Conservation (phyloP, 1,284 basidiomycete species). For the Leccinum glutinopallens region DNA sequence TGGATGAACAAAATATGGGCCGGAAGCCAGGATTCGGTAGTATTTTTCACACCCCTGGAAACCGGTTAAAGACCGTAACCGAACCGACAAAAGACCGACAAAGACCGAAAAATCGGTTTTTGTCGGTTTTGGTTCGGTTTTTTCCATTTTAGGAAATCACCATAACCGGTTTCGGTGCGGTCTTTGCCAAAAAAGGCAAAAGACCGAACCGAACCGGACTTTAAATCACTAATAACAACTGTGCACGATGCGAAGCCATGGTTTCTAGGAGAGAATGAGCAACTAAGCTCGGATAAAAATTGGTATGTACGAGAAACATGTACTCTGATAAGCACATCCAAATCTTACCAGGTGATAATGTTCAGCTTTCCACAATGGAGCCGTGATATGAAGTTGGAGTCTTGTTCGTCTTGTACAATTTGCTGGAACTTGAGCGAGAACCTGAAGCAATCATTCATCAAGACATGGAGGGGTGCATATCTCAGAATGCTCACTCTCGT, state of each 20-base stretch:
- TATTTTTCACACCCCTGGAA: too few relatives aligned
- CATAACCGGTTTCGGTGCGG: too few relatives aligned
- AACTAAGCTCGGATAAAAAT: neutral
- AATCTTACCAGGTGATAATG: conserved; percentile 51
- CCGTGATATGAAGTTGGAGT: conserved; percentile 59
- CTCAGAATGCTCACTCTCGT: conserved; percentile 45
- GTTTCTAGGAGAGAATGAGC: conserved; percentile 44
- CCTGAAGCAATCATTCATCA: conserved; percentile 31
- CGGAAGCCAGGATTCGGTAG: too few relatives aligned
- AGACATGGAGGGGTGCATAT: too few relatives aligned
- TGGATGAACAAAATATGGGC: too few relatives aligned
- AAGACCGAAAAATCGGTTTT: too few relatives aligned
- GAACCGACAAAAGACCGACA: too few relatives aligned
- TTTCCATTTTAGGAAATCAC: too few relatives aligned
- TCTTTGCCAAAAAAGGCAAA: too few relatives aligned
- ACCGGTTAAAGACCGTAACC: too few relatives aligned
- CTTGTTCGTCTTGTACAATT: conserved; percentile 61
- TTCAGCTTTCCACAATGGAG: conserved; percentile 54
- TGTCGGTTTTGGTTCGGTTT: too few relatives aligned
- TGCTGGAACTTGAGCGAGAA: conserved; percentile 55
- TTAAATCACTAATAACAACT: conserved; percentile 36
- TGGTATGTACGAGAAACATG: conserved; percentile 46
- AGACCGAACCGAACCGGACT: too few relatives aligned
- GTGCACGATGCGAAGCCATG: conserved; percentile 54
- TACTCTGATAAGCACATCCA: neutral